These are phyloP conservation scores for Vaccinium darrowii DNA, from an alignment of 148 eudicot species.

Conservation along the genomic window DNA sequence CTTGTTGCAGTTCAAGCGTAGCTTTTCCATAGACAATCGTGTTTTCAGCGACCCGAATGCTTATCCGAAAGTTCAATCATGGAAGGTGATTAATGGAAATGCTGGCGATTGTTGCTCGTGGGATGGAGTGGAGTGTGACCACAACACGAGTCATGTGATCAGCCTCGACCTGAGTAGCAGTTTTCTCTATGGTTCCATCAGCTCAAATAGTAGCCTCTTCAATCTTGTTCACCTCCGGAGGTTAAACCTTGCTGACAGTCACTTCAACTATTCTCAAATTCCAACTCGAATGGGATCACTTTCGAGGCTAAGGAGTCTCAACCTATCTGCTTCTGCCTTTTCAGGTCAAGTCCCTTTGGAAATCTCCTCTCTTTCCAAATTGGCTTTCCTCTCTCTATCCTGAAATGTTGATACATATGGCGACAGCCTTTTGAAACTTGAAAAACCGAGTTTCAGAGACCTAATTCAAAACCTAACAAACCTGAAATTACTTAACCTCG, in stretches of 20 bases:
- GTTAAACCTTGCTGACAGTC: slow-evolving; percentile 29
- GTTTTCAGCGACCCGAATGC: background rate
- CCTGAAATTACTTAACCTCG: slow-evolving; percentile 18
- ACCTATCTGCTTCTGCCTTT: background rate
- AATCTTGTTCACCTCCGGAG: slow-evolving; percentile 26
- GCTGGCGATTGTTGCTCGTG: slow-evolving; percentile 32
- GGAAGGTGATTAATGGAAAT: background rate
- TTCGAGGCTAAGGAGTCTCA: background rate
- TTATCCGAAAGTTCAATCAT: slow-evolving; percentile 11
- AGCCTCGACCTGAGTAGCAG: slow-evolving; percentile 42
- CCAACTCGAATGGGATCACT: background rate
- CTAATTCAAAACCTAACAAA: slow-evolving; percentile 29
- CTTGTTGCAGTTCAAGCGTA: slow-evolving; percentile 18
- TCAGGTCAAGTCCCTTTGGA: background rate
- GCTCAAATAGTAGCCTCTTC: background rate
- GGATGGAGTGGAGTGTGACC: slow-evolving; percentile 45
- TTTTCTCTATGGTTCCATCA: slow-evolving; percentile 32
- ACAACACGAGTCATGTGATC: slow-evolving; percentile 28
- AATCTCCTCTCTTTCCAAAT: background rate
- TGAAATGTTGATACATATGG: fast-evolving
- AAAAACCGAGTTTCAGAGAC: slow-evolving; percentile 9
- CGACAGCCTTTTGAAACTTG: slow-evolving; percentile 12
- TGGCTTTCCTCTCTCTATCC: background rate
- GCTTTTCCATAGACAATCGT: background rate
- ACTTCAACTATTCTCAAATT: slow-evolving; percentile 35